Evolutionary conservation across 2,329 filamentous ascomycete genomes (phyloP).

Genomic region (Colletotrichum lini): DNA sequence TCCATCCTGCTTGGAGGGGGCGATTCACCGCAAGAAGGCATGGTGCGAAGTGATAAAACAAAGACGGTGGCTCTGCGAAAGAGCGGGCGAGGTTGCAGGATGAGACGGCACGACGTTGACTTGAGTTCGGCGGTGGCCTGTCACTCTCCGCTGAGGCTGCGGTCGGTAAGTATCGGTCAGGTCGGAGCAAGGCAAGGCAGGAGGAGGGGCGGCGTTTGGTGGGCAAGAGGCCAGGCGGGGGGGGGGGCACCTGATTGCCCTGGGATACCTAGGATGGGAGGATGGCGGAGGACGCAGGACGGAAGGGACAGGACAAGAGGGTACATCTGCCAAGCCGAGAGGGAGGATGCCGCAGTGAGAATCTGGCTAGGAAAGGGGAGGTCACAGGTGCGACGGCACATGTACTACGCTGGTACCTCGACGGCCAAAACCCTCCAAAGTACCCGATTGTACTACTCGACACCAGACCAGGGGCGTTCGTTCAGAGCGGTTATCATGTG

Average conservation of each 20-base stretch:
- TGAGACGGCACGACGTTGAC: conserved; percentile 41
- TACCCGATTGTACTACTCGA: too few relatives aligned
- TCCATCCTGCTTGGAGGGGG: conserved; percentile 32
- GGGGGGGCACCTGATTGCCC: conserved; percentile 37
- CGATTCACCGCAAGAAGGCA: conserved; percentile 26
- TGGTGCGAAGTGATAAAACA: conserved; percentile 8
- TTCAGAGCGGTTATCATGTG: too few relatives aligned
- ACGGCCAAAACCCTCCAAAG: conserved; percentile 1
- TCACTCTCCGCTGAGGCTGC: conserved; percentile 37
- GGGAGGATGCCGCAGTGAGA: neutral
- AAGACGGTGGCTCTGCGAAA: conserved; percentile 16
- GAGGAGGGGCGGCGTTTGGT: conserved; percentile 24
- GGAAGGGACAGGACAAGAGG: conserved; percentile 9
- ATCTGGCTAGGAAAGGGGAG: conserved; percentile 5
- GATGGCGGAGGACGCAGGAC: neutral
- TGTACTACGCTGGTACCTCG: conserved; percentile 20
- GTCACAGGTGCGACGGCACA: neutral
- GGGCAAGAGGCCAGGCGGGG: conserved; percentile 18
- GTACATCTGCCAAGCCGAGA: conserved; percentile 29
- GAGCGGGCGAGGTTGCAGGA: conserved; percentile 36
- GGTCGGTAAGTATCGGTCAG: conserved; percentile 41
- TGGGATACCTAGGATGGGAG: neutral
- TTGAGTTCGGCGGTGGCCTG: conserved; percentile 38
- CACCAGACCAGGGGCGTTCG: too few relatives aligned
- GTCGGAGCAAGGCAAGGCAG: conserved; percentile 34